Evolutionary conservation across 1,284 basidiomycete genomes (phyloP).

Genomic region (Moesziomyces antarcticus): DNA sequence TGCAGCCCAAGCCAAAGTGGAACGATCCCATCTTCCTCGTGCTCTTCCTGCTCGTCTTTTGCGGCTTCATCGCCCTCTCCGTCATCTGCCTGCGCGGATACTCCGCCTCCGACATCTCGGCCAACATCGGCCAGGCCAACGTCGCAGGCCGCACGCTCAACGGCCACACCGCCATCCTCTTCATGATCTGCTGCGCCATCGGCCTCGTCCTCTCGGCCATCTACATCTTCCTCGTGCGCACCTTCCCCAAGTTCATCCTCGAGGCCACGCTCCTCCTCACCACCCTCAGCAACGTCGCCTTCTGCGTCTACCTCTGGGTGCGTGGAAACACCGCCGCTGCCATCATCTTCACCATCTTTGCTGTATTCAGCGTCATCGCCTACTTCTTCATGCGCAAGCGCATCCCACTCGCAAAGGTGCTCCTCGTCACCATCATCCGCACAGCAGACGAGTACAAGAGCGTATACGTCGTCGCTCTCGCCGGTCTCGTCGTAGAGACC

Average conservation of each 20-base stretch:
- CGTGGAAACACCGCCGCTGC: conserved; percentile 52
- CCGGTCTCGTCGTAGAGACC: conserved; percentile 52
- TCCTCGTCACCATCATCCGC: conserved; percentile 55
- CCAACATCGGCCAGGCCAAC: conserved; percentile 71
- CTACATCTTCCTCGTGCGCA: conserved; percentile 75
- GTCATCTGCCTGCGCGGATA: conserved; percentile 66
- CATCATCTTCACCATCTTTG: conserved; percentile 63
- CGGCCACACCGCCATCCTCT: conserved; percentile 76
- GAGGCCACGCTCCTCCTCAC: conserved; percentile 56
- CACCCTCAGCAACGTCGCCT: conserved; percentile 53
- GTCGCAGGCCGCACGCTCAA: conserved; percentile 78
- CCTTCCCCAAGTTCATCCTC: conserved; percentile 75
- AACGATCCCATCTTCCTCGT: conserved; percentile 65
- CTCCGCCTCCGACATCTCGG: conserved; percentile 29
- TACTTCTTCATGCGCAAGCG: conserved; percentile 63
- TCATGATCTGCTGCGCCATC: conserved; percentile 76
- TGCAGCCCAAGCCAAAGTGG: conserved; percentile 59
- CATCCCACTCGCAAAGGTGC: conserved; percentile 59
- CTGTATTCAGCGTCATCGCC: conserved; percentile 55
- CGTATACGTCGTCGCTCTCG: conserved; percentile 55
- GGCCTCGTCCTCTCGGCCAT: conserved; percentile 72
- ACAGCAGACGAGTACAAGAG: conserved; percentile 59
- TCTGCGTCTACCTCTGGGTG: conserved; percentile 55
- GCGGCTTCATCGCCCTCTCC: conserved; percentile 67
- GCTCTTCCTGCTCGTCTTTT: conserved; percentile 67